A percentile compares a stretch with the other conserved stretches of the same genome.
phyloP scores from a whole-genome alignment of 2,329 filamentous ascomycete genomes.

The Colletotrichum tamarilloi region DNA sequence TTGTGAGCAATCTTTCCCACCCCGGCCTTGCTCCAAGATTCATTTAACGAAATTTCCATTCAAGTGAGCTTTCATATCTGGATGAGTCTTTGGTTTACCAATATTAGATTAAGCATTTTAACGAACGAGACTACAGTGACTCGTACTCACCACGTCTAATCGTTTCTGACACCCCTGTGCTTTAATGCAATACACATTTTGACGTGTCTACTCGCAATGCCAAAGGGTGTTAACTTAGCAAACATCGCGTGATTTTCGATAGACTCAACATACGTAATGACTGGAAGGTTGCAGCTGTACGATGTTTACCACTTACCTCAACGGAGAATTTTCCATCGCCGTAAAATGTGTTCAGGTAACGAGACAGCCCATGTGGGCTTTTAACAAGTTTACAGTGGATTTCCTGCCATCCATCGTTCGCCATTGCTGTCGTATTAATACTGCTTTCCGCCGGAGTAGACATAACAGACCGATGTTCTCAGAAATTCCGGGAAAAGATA shows the following conservation, averaged over 20 bases:
- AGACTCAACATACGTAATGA: too few relatives aligned
- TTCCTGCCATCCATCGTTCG: constrained; percentile 9
- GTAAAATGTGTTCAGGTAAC: constrained; percentile 15
- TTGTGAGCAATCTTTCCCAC: too few relatives aligned
- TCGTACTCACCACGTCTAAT: not conserved
- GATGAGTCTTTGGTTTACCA: not conserved
- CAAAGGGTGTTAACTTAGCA: not conserved
- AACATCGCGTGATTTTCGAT: not conserved
- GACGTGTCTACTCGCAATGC: not conserved
- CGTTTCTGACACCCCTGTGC: not conserved
- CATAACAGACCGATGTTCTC: too few relatives aligned
- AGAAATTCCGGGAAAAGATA: too few relatives aligned
- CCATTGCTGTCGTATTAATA: not conserved
- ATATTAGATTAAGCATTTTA: not conserved
- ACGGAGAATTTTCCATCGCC: not conserved
- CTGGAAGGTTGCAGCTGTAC: too few relatives aligned
- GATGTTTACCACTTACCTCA: not conserved
- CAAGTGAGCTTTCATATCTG: not conserved
- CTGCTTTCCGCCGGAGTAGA: too few relatives aligned
- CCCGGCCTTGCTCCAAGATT: too few relatives aligned
- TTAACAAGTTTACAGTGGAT: constrained; percentile 14
- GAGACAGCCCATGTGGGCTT: not conserved
- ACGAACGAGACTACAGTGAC: not conserved
- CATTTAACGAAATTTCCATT: too few relatives aligned
- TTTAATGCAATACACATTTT: not conserved